These are phyloP conservation scores for Leccinum truebloodii DNA, from an alignment of 768 basidiomycete species.

Conservation along the genomic window DNA sequence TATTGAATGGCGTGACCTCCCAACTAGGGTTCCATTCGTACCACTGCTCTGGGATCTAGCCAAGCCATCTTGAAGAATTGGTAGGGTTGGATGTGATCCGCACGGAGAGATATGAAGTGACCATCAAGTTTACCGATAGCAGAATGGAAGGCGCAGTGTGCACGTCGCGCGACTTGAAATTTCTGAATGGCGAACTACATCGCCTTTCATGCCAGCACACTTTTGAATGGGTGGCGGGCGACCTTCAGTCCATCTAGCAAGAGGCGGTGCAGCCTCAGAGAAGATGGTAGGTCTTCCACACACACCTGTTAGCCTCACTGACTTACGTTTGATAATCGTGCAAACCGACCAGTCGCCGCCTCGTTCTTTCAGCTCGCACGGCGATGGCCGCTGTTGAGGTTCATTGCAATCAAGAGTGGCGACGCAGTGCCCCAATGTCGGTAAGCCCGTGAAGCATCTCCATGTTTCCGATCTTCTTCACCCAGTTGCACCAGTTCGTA, in stretches of 20 bases:
- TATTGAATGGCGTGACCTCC: slow-evolving; percentile 14
- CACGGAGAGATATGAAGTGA: slow-evolving; percentile 15
- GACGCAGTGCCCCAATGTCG: background rate
- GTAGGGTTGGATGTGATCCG: slow-evolving; percentile 22
- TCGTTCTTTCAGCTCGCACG: slow-evolving; percentile 1
- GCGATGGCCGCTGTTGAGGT: background rate
- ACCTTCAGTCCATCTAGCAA: background rate
- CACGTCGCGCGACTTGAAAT: slow-evolving; percentile 8
- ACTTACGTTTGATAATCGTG: background rate
- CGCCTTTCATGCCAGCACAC: slow-evolving; percentile 12
- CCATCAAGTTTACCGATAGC: background rate
- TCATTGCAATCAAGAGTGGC: background rate
- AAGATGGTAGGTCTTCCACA: background rate
- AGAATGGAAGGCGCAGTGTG: slow-evolving; percentile 25
- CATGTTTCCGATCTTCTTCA: slow-evolving; percentile 5
- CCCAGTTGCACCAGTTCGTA: slow-evolving; percentile 16
- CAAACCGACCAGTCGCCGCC: background rate
- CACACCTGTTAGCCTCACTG: background rate
- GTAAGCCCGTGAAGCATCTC: background rate
- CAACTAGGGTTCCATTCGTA: slow-evolving; percentile 2
- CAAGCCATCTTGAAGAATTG: background rate
- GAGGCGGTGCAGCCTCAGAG: background rate
- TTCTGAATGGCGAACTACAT: slow-evolving; percentile 6
- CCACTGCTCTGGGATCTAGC: background rate
- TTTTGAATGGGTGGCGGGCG: background rate